phyloP scores from a whole-genome alignment of 257 asterid species.

The Petunia secreta region DNA sequence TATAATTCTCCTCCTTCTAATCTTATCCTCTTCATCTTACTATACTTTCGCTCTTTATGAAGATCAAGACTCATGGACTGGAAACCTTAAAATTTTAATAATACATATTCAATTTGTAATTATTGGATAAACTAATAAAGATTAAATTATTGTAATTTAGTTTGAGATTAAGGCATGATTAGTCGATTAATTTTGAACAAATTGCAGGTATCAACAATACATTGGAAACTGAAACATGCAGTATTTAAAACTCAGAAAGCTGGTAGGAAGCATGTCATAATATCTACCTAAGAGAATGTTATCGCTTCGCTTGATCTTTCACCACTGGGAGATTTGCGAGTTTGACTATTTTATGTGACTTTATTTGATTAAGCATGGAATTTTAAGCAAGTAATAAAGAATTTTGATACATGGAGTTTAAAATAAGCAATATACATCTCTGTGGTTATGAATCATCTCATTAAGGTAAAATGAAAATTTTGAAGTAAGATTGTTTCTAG shows the following conservation, averaged over 20 bases:
- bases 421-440: background rate
- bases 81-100: constrained; percentile 32
- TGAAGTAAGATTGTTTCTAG: too few species aligned
- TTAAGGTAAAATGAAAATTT: too few species aligned
- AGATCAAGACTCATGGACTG: constrained; percentile 95
- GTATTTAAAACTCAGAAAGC: constrained; percentile 94
- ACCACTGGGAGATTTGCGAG: constrained; percentile 90
- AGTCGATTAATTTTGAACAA: constrained; percentile 29
- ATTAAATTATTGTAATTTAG: background rate
- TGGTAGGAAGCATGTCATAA: constrained; percentile 84
- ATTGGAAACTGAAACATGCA: constrained; percentile 93
- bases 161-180: background rate
- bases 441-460: too few species aligned
- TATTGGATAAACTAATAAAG: background rate
- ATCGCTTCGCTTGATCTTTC: constrained; percentile 93
- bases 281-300: constrained; percentile 88
- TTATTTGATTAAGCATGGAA: too few species aligned
- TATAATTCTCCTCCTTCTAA: constrained; percentile 42
- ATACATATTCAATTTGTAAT: background rate
- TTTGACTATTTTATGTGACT: background rate
- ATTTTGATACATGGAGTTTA: background rate
- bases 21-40: constrained; percentile 42
- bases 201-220: constrained; percentile 84
- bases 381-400: too few species aligned
- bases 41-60: constrained; percentile 57